Conservation (phyloP, 2,329 filamentous ascomycete genomes). For the Tolypocladium paradoxum region DNA sequence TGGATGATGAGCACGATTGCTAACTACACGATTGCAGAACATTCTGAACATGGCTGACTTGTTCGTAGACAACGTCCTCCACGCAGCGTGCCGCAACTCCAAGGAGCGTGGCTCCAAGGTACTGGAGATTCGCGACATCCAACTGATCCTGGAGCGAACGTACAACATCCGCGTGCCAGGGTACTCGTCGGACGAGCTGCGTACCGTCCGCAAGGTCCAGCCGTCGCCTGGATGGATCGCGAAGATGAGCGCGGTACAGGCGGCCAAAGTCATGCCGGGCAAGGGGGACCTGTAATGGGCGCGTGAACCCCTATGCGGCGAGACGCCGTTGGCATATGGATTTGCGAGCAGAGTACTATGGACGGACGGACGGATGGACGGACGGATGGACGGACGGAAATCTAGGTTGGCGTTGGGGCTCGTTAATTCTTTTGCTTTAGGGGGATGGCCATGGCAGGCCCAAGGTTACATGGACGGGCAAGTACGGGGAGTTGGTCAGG, state of each 20-base stretch:
- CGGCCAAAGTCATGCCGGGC: constrained; percentile 69
- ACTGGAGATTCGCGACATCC: constrained; percentile 79
- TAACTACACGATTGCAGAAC: constrained; percentile 42
- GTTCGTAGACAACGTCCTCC: constrained; percentile 86
- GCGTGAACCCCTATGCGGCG: background rate
- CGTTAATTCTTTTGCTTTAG: background rate
- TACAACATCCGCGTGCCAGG: constrained; percentile 91
- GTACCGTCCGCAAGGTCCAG: constrained; percentile 87
- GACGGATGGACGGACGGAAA: background rate
- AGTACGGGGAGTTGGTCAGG: background rate
- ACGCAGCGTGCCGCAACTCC: constrained; percentile 77
- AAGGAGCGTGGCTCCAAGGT: constrained; percentile 87
- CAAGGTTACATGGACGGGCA: background rate
- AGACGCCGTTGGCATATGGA: background rate
- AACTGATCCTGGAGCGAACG: constrained; percentile 71
- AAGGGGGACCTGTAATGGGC: constrained; percentile 33
- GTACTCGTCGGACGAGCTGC: constrained; percentile 86
- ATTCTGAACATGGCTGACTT: constrained; percentile 84
- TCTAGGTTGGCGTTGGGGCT: constrained; percentile 4
- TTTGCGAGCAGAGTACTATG: background rate
- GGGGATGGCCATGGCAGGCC: background rate
- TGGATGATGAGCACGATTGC: background rate
- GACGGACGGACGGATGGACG: background rate
- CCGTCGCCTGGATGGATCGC: constrained; percentile 83
- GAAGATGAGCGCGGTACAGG: constrained; percentile 95